phyloP scores from a whole-genome alignment of 169 alveolate species.

The Cryptosporidium andersoni region DNA sequence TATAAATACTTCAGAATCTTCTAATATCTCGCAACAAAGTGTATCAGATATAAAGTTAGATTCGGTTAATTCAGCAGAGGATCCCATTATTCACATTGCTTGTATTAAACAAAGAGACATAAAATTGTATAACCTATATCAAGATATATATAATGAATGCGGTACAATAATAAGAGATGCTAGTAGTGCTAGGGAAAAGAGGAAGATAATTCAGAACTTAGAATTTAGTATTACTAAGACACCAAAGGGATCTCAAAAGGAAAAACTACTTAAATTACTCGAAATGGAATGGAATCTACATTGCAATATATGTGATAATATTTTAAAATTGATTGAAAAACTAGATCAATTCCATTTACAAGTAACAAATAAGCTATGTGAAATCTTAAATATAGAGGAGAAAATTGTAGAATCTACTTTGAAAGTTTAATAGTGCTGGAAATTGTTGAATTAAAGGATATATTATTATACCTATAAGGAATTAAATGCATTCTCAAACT shows the following conservation, averaged over 20 bases:
- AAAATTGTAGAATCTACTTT: too few relatives aligned
- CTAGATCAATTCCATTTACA: conserved; percentile 34
- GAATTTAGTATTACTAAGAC: background rate
- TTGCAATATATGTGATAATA: conserved; percentile 39
- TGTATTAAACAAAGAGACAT: background rate
- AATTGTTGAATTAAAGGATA: too few relatives aligned
- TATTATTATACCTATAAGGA: too few relatives aligned
- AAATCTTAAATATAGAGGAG: background rate
- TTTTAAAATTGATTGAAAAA: conserved; percentile 17
- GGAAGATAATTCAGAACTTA: conserved; percentile 48
- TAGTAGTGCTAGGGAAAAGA: conserved; percentile 41
- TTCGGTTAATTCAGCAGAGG: background rate
- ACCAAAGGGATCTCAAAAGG: background rate
- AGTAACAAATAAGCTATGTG: conserved; percentile 6
- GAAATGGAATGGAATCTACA: conserved; percentile 69
- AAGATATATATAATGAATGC: background rate
- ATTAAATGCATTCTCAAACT: too few relatives aligned
- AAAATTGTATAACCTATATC: conserved; percentile 4
- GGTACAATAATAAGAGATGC: conserved; percentile 20
- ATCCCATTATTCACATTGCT: too few relatives aligned
- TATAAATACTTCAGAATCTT: too few relatives aligned
- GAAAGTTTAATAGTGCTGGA: too few relatives aligned
- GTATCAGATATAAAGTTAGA: too few relatives aligned
- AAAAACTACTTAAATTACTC: conserved; percentile 29
- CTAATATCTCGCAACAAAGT: too few relatives aligned